A percentile compares a stretch with the other conserved stretches of the same genome.
phyloP scores from a whole-genome alignment of 257 asterid genomes.

The Gentiana straminea region DNA sequence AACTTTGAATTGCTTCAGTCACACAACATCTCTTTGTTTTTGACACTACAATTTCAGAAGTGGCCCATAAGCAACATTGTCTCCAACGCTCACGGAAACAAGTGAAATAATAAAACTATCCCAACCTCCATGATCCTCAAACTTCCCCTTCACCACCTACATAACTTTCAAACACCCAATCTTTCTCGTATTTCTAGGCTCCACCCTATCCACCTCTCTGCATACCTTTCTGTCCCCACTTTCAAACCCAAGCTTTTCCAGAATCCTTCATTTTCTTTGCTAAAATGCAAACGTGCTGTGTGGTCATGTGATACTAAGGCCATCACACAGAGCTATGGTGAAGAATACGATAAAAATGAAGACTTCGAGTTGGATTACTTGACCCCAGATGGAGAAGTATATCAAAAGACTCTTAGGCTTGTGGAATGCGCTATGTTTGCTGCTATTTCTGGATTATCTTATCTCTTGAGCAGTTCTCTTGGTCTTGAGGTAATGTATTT shows the following conservation, averaged over 20 bases:
- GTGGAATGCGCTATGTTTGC: slow-evolving; percentile 99
- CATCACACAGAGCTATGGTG: slow-evolving; percentile 25
- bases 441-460: slow-evolving; percentile 85
- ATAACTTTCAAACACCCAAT: slow-evolving; percentile 8
- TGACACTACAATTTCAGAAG: too few relatives aligned
- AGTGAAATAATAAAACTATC: neutral
- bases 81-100: too few relatives aligned
- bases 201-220: slow-evolving; percentile 7
- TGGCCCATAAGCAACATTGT: too few relatives aligned
- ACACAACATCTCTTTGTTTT: too few relatives aligned
- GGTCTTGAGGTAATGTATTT: slow-evolving; percentile 64
- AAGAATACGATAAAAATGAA: slow-evolving; percentile 29
- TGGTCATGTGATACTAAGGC: slow-evolving; percentile 11
- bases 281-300: slow-evolving; percentile 14
- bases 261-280: slow-evolving; percentile 6
- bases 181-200: slow-evolving; percentile 12
- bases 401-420: slow-evolving; percentile 68
- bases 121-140: slow-evolving; percentile 34
- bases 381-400: slow-evolving; percentile 79
- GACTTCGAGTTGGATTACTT: slow-evolving; percentile 44
- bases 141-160: slow-evolving; percentile 12
- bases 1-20: too few relatives aligned
- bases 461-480: slow-evolving; percentile 86
- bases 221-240: slow-evolving; percentile 4
- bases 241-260: slow-evolving; percentile 9